Conservation (phyloP, 176 grass and related monocot genomes). For the Saccharum spontaneum region DNA sequence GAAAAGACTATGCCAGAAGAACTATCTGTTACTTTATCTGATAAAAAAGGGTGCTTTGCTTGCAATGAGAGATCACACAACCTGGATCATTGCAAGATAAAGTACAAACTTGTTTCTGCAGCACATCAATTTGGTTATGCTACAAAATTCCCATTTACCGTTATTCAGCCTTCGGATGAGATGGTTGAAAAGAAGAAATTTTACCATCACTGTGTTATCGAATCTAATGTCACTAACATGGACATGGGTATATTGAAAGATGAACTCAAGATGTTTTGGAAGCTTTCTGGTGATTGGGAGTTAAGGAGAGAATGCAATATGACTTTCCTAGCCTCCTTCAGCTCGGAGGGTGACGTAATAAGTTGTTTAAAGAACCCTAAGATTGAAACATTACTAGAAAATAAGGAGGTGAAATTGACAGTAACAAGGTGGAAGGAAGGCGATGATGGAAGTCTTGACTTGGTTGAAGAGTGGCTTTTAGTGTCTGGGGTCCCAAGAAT, state of each 20-base stretch:
- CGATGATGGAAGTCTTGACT: background rate
- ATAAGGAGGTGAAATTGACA: slow-evolving; percentile 20
- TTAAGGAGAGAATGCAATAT: no score
- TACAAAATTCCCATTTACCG: slow-evolving; percentile 35
- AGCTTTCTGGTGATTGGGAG: no score
- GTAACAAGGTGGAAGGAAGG: slow-evolving; percentile 28
- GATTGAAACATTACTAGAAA: slow-evolving; percentile 14
- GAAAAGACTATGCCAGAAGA: background rate
- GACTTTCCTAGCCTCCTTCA: no score
- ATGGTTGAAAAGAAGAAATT: background rate
- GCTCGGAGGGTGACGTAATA: no score
- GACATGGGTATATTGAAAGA: no score
- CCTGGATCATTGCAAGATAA: slow-evolving; percentile 38
- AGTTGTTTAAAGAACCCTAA: background rate
- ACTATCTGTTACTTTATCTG: background rate
- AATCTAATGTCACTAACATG: no score
- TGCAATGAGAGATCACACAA: slow-evolving; percentile 35
- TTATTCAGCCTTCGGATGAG: slow-evolving; percentile 31
- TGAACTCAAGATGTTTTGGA: no score
- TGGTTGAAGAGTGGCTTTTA: slow-evolving; percentile 35
- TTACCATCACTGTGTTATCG: no score
- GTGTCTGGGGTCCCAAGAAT: slow-evolving; percentile 34
- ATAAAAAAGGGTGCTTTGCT: slow-evolving; percentile 32
- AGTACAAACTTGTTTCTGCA: slow-evolving; percentile 24
- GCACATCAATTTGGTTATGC: slow-evolving; percentile 32